Conservation (phyloP, 495 filamentous ascomycete genomes). For the Hyaloscypha bicolor region DNA sequence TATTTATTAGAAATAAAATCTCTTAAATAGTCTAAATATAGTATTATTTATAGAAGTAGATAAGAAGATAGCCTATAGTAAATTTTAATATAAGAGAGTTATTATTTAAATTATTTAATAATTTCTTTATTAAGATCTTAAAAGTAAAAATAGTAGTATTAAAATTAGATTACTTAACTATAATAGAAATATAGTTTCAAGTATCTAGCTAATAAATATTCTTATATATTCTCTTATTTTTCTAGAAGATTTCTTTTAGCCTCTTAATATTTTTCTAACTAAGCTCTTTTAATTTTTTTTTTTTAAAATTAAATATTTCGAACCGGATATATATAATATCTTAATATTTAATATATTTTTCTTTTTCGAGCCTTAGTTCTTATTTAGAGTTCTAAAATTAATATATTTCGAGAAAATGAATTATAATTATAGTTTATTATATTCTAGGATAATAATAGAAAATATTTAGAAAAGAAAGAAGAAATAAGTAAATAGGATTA, state of each 20-base stretch:
- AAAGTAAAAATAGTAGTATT: not conserved
- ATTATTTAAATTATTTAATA: not conserved
- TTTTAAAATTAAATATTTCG: constrained; percentile 11
- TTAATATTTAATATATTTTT: not conserved
- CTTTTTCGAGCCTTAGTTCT: too few species aligned
- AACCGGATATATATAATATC: too few species aligned
- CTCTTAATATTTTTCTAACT: constrained; percentile 5
- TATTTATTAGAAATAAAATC: constrained; percentile 26
- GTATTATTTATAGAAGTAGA: constrained; percentile 40
- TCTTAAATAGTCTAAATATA: constrained; percentile 34
- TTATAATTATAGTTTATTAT: too few species aligned
- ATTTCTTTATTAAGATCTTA: not conserved
- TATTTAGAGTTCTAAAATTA: too few species aligned
- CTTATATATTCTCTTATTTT: too few species aligned
- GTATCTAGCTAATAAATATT: constrained; percentile 1
- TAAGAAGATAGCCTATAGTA: constrained; percentile 14
- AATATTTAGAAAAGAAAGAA: too few species aligned
- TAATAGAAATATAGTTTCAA: constrained; percentile 7
- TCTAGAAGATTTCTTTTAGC: constrained; percentile 12
- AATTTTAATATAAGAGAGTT: constrained; percentile 1
- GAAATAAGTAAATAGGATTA: too few species aligned
- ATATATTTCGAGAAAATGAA: too few species aligned
- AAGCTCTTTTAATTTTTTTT: constrained; percentile 8
- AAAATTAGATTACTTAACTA: constrained; percentile 1
- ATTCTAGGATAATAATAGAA: too few species aligned